phyloP scores from a whole-genome alignment of 768 basidiomycete genomes.

The Collybia nuda region DNA sequence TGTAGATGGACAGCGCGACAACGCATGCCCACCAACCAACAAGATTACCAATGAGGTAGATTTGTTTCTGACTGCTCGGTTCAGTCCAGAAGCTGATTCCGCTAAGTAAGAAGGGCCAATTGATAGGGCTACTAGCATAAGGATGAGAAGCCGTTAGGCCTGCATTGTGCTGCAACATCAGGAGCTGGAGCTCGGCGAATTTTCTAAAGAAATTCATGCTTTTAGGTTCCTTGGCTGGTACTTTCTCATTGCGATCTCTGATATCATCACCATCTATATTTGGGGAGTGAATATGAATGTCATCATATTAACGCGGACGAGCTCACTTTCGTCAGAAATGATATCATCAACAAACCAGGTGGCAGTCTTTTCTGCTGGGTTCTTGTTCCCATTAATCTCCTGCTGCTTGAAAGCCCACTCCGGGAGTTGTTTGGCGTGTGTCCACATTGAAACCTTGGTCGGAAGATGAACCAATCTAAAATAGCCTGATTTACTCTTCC shows the following conservation, averaged over 20 bases:
- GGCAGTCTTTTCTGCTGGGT: constrained; percentile 74
- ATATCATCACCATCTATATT: constrained; percentile 53
- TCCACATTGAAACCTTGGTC: constrained; percentile 94
- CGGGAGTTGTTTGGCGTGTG: constrained; percentile 79
- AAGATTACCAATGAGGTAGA: constrained; percentile 95
- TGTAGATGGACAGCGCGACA: constrained; percentile 80
- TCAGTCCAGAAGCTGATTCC: constrained; percentile 99
- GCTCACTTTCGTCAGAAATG: constrained; percentile 67
- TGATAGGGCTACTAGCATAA: constrained; percentile 93
- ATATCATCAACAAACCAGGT: constrained; percentile 91
- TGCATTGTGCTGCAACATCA: constrained; percentile 99
- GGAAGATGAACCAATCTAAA: constrained; percentile 88
- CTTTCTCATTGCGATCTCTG: constrained; percentile 48
- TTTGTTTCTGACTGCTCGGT: constrained; percentile 81
- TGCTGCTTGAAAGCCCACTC: constrained; percentile 98
- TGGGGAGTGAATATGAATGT: constrained; percentile 1
- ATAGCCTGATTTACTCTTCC: constrained; percentile 93
- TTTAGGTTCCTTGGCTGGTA: constrained; percentile 69
- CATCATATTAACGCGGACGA: constrained; percentile 5
- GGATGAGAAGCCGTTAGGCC: constrained; percentile 97
- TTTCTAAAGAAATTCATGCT: constrained; percentile 91
- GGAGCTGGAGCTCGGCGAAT: constrained; percentile 87
- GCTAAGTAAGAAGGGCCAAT: constrained; percentile 96
- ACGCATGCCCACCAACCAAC: constrained; percentile 95
- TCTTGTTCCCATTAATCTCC: constrained; percentile 98